A percentile compares a stretch with the other conserved stretches of the same genome.
Conservation (phyloP, 1,139 yeast genomes). For the Saccharomyces hybrid region DNA sequence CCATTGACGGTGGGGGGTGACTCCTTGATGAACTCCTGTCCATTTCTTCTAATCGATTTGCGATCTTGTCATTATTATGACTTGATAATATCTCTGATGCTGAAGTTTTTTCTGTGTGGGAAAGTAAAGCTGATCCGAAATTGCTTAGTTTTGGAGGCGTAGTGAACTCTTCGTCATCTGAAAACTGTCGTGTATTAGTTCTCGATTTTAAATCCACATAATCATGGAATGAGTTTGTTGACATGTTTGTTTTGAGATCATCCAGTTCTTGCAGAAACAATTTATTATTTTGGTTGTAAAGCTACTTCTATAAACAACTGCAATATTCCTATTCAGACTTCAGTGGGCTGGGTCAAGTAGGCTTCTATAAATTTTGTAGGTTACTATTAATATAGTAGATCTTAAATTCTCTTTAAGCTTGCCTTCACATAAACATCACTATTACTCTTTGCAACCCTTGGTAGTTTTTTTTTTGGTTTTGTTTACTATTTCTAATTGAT, state of each 20-base stretch:
- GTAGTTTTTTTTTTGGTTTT: background rate
- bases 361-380: background rate
- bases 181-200: conserved; percentile 11
- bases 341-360: background rate
- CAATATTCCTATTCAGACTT: background rate
- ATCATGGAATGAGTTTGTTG: background rate
- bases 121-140: conserved; percentile 28
- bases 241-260: background rate
- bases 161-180: conserved; percentile 25
- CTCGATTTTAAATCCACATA: background rate
- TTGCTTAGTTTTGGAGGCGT: conserved; percentile 28
- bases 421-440: background rate
- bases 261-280: background rate
- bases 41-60: background rate
- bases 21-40: background rate
- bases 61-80: background rate
- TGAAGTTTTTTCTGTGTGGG: conserved; percentile 7
- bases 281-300: background rate
- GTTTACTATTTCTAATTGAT: background rate
- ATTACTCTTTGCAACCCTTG: background rate
- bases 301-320: background rate
- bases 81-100: background rate
- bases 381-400: background rate
- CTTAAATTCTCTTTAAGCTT: background rate
- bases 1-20: background rate